Base-by-base conservation (phyloP, 1,139 yeast species). In the Suhomyces kunorum region DNA sequence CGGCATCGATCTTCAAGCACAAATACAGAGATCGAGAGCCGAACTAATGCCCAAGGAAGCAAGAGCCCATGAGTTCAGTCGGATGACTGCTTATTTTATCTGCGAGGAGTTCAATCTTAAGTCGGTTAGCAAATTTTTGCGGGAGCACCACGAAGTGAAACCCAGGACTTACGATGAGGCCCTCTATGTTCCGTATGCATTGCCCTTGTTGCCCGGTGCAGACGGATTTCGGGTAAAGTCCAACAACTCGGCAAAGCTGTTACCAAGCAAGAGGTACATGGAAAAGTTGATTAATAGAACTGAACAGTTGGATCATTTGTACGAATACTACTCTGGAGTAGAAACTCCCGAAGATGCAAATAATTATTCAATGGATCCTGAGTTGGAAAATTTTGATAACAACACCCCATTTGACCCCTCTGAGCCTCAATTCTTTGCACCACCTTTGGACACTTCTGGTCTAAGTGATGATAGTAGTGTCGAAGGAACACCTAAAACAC, bases 151-250 rank as follows among this genome's bases (percentile, higher is more conserved):
- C 59, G 83, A 83, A 53, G 95, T 89, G 2, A 77, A 87, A 17
- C 96, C 97, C 1, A 68, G 97, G 45, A 60, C 86, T 19, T 90
- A 90, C 53, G 97, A 90, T 59, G 98, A 90, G 53, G 95, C 90
- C 6, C 65, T 92, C 23, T 92, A 89, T 57, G 92, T 88, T 2
- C 96, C 96, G 0, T 92, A 92, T 54, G 77, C 89, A 17, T 68
- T 92, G 34, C 98, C 98, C 0, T 66, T 92, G 24, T 66, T 89
- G 3, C 95, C 96, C 0, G 98, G 98, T 1, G 79, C 78, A 38
- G 90, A 86, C 48, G 96, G 95, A 0, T 84, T 78, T 49, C 68
- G 98, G 41, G 85, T 90, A 7, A 83, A 81, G 56, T 86, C 96
- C 5, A 87, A 88, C 53, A 80, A 86, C 37, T 74, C 87, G 2